These are phyloP conservation scores for Adiantum capillusveneris DNA, from an alignment of 75 land plant species.

Conservation along the genomic window DNA sequence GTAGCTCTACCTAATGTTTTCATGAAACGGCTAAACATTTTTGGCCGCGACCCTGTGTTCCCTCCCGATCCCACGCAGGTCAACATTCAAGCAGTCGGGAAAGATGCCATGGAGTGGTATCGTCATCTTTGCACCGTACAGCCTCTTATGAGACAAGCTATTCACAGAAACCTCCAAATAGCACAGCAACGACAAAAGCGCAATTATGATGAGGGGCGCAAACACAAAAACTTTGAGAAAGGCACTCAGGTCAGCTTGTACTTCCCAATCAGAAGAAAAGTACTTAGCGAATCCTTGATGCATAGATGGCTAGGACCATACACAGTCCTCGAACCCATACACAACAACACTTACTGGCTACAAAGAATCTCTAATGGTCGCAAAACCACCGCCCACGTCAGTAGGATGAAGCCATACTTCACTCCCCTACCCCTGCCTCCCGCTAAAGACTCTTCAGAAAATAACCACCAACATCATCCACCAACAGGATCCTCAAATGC, in stretches of 20 bases:
- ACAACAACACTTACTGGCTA: not conserved
- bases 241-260: not conserved
- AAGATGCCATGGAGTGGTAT: no score
- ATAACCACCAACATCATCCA: no score
- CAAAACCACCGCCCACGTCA: not conserved
- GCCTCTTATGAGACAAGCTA: not conserved
- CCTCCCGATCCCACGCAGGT: no score
- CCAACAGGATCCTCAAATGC: no score
- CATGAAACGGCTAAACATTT: no score
- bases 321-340: not conserved
- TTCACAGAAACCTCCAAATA: not conserved
- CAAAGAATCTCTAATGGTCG: not conserved
- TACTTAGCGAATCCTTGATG: not conserved
- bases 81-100: no score
- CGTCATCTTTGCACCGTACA: no score
- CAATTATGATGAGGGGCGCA: not conserved
- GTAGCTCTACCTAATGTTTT: no score
- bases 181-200: not conserved
- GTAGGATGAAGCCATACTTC: not conserved
- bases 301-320: slow-evolving; percentile 3
- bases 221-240: not conserved
- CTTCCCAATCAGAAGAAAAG: not conserved
- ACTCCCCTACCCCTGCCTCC: no score
- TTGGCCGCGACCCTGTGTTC: no score
- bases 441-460: no score